phyloP scores from a whole-genome alignment of 495 filamentous ascomycete species.

The Hyaloscypha variabilis region DNA sequence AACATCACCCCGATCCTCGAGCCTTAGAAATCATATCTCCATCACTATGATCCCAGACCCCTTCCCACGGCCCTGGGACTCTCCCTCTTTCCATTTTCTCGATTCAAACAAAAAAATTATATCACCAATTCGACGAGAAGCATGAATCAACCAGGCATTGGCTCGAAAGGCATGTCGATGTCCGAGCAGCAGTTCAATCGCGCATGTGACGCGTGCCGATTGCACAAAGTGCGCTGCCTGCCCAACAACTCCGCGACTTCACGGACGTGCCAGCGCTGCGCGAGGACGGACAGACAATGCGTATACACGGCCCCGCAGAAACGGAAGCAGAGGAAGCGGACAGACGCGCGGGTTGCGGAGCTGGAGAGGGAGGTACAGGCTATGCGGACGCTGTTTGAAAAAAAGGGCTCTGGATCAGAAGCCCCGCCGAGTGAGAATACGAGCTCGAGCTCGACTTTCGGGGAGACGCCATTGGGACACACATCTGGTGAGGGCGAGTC shows the following conservation, averaged over 20 bases:
- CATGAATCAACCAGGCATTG: no score
- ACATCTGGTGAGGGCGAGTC: background rate
- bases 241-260: slow-evolving; percentile 41
- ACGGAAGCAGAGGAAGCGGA: slow-evolving; percentile 88
- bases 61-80: background rate
- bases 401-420: no score
- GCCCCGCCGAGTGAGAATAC: background rate
- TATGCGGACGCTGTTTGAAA: slow-evolving; percentile 25
- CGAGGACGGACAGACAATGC: slow-evolving; percentile 47
- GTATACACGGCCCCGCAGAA: slow-evolving; percentile 74
- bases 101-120: background rate
- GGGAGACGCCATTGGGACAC: background rate
- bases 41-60: background rate
- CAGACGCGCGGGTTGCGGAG: slow-evolving; percentile 87
- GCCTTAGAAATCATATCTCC: background rate
- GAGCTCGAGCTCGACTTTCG: background rate
- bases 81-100: background rate
- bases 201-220: slow-evolving; percentile 87
- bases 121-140: background rate
- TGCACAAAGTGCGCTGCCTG: slow-evolving; percentile 80
- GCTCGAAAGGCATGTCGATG: background rate
- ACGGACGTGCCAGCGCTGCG: slow-evolving; percentile 24
- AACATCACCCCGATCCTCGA: background rate
- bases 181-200: slow-evolving; percentile 34
- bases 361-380: slow-evolving; percentile 60